Evolutionary conservation across 83 land plant species (phyloP), one percentile per base, ranked within the genome.

Genomic region (Diphasiastrum complanatum): DNA sequence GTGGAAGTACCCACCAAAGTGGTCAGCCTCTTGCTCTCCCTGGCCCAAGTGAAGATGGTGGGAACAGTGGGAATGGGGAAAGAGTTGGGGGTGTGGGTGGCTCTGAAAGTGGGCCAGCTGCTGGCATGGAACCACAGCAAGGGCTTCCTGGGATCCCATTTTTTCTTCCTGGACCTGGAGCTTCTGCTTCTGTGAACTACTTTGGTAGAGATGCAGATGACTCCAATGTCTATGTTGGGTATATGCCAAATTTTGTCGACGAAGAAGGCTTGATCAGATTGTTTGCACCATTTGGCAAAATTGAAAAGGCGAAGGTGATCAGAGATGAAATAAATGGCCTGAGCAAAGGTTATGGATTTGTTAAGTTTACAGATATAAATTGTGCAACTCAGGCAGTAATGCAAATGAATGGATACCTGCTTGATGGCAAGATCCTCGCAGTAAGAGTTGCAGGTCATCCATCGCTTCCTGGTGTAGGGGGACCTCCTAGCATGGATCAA

Each of bases 311-410:
- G 20, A 49, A 49, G 22, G 52, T 49, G 52, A 49, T 49, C 20
- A 14, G 20, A 20, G 52, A 49, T 19, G 8, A 19, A 5, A 20
- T 14, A 14, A 49, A 8, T 5, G 52, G 52, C 20, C 8, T 20
- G 20, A 49, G 52, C 52, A 49, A 20, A 49, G 52, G 52, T 6
- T 49, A 49, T 49, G 52, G 52, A 5, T 49, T 49, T 20, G 52
- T 49, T 6, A 49, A 49, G 20, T 49, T 11, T 19, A 14, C 20
- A 14, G 52, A 49, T 20, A 20, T 20, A 10, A 19, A 8, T 14
- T 11, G 20, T 49, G 52, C 52, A 14, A 19, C 22, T 20, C 52
- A 49, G 20, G 52, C 52, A 14, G 20, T 49, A 5, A 8, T 14
- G 6, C 52, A 49, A 8, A 49, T 49, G 52, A 49, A 49, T 20